These are phyloP conservation scores for Alternaria sp. DNA, from an alignment of 2,329 filamentous ascomycete genomes.

Conservation along the genomic window DNA sequence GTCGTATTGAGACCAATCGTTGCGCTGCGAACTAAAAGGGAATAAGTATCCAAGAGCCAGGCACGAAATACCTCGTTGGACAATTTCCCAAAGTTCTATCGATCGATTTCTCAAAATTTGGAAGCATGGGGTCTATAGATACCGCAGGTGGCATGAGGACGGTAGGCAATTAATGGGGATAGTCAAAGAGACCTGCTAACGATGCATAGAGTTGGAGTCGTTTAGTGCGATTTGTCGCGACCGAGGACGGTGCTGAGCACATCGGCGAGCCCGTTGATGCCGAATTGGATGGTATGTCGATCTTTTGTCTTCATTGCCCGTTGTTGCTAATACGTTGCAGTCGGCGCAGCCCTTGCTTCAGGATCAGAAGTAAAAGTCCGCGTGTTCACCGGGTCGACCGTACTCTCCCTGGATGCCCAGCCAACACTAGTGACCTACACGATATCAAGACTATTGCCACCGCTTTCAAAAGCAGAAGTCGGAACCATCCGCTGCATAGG, in stretches of 20 bases:
- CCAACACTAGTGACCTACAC: slow-evolving; percentile 14
- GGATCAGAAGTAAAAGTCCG: slow-evolving; percentile 10
- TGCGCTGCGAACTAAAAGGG: neutral
- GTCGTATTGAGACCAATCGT: neutral
- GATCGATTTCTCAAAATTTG: too few species aligned
- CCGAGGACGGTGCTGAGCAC: slow-evolving; percentile 21
- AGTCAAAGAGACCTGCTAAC: neutral
- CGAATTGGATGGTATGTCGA: slow-evolving; percentile 14
- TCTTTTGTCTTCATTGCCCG: neutral
- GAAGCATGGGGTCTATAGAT: slow-evolving; percentile 2
- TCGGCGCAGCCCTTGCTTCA: slow-evolving; percentile 21
- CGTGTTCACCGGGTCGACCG: slow-evolving; percentile 12
- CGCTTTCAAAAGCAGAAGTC: slow-evolving; percentile 45
- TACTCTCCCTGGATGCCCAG: slow-evolving; percentile 2
- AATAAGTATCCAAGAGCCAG: neutral
- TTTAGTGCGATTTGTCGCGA: slow-evolving; percentile 22
- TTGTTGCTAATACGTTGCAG: slow-evolving; percentile 1
- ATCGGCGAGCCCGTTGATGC: slow-evolving; percentile 18
- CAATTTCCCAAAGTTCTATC: too few species aligned
- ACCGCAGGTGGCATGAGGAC: neutral
- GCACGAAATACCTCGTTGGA: too few species aligned
- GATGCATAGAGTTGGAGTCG: slow-evolving; percentile 15
- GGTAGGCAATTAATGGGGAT: neutral
- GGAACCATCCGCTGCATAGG: slow-evolving; percentile 55
- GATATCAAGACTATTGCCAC: slow-evolving; percentile 35